Conservation (phyloP, 108 stramenopile genomes). For the Skeletonema menzelii region DNA sequence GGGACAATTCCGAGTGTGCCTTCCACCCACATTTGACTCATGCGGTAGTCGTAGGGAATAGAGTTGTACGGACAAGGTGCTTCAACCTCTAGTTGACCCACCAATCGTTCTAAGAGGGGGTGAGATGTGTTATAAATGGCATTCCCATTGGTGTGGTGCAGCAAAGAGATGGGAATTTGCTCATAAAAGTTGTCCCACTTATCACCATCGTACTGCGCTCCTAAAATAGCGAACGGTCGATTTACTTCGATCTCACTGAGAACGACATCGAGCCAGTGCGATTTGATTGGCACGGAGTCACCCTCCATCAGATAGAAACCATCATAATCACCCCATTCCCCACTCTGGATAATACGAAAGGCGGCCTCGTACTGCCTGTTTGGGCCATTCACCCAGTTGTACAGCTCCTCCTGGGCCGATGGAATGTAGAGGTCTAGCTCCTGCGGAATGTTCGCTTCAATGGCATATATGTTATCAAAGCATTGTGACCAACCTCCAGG, state of each 20-base stretch:
- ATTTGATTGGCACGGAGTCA: slow-evolving; percentile 66
- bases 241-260: slow-evolving; percentile 54
- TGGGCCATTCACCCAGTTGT: slow-evolving; percentile 80
- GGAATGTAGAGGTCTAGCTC: slow-evolving; percentile 56
- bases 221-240: slow-evolving; percentile 65
- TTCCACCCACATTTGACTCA: slow-evolving; percentile 76
- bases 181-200: slow-evolving; percentile 76
- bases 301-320: slow-evolving; percentile 76
- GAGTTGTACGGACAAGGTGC: slow-evolving; percentile 67
- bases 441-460: slow-evolving; percentile 68
- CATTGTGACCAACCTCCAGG: slow-evolving; percentile 68
- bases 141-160: slow-evolving; percentile 76
- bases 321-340: slow-evolving; percentile 66
- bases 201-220: slow-evolving; percentile 68
- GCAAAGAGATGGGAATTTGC: slow-evolving; percentile 58
- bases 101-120: slow-evolving; percentile 57
- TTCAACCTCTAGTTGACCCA: slow-evolving; percentile 67
- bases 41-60: slow-evolving; percentile 67
- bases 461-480: slow-evolving; percentile 64
- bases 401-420: slow-evolving; percentile 52
- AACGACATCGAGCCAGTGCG: slow-evolving; percentile 69
- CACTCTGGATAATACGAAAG: slow-evolving; percentile 64
- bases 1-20: slow-evolving; percentile 56
- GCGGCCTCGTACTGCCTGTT: slow-evolving; percentile 75
- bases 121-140: slow-evolving; percentile 74